phyloP scores from a whole-genome alignment of 768 basidiomycete genomes.

The Suillus decipiens region DNA sequence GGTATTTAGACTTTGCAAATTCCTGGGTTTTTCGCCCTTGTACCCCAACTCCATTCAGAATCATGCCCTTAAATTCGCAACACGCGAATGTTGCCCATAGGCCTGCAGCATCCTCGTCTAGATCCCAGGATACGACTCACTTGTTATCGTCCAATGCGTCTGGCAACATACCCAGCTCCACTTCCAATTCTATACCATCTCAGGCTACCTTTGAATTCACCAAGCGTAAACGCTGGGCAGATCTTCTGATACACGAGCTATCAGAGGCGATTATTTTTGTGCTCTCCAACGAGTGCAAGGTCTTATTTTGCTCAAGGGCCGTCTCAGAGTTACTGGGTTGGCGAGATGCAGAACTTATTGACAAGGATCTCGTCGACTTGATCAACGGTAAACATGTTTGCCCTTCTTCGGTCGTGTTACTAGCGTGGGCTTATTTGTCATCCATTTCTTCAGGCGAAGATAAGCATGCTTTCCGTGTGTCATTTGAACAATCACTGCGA shows the following conservation, averaged over 20 bases:
- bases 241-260: conserved; percentile 74
- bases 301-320: conserved; percentile 70
- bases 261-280: conserved; percentile 73
- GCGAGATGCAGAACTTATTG: conserved; percentile 71
- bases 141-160: conserved; percentile 2
- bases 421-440: conserved; percentile 15
- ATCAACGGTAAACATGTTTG: conserved; percentile 53
- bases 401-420: conserved; percentile 2
- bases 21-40: background rate
- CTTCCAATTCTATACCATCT: background rate
- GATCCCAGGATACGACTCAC: background rate
- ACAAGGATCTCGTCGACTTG: conserved; percentile 63
- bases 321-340: conserved; percentile 77
- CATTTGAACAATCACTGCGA: conserved; percentile 57
- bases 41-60: background rate
- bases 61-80: conserved; percentile 23
- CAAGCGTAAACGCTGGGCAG: conserved; percentile 85
- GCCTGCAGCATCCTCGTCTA: background rate
- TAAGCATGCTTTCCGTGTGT: conserved; percentile 42
- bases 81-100: background rate
- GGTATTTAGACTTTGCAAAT: conserved; percentile 1
- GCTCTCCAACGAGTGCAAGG: conserved; percentile 59
- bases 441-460: conserved; percentile 53
- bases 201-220: conserved; percentile 72
- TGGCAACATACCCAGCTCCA: background rate